phyloP scores from a whole-genome alignment of 352 stramenopile species.

The Pythium coloratum region DNA sequence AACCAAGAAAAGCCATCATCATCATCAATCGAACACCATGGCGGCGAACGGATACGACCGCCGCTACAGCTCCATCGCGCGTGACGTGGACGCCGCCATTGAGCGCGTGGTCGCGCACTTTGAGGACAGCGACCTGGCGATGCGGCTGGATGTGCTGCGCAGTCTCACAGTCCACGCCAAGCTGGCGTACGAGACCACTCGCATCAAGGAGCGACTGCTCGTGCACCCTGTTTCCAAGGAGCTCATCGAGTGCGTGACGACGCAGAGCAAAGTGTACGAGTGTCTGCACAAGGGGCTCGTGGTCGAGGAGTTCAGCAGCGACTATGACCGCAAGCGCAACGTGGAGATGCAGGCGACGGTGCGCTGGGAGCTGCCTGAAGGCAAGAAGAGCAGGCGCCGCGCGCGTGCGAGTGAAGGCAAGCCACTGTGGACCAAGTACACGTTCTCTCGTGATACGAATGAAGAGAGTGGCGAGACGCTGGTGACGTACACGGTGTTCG shows the following conservation, averaged over 20 bases:
- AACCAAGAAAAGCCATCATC: slow-evolving; percentile 8
- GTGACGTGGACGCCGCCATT: slow-evolving; percentile 61
- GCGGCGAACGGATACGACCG: slow-evolving; percentile 39
- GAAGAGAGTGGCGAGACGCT: slow-evolving; percentile 37
- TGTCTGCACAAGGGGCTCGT: slow-evolving; percentile 37
- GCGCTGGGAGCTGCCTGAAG: slow-evolving; percentile 46
- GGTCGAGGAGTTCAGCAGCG: slow-evolving; percentile 60
- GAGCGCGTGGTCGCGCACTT: slow-evolving; percentile 75
- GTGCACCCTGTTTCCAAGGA: slow-evolving; percentile 67
- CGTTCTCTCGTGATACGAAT: slow-evolving; percentile 41
- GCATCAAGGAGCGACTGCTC: slow-evolving; percentile 52
- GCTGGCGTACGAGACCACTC: slow-evolving; percentile 68
- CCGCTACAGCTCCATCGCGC: slow-evolving; percentile 60
- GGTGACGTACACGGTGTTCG: slow-evolving; percentile 45
- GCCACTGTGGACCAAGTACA: slow-evolving; percentile 48
- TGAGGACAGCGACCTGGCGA: slow-evolving; percentile 60
- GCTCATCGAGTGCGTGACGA: slow-evolving; percentile 52
- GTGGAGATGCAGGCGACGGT: slow-evolving; percentile 58
- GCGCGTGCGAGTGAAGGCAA: slow-evolving; percentile 19
- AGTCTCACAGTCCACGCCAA: slow-evolving; percentile 54
- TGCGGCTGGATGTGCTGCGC: slow-evolving; percentile 70
- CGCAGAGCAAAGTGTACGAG: slow-evolving; percentile 48
- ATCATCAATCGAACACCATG: slow-evolving; percentile 21
- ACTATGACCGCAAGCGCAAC: slow-evolving; percentile 65
- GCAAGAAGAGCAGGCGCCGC: slow-evolving; percentile 40